Base-by-base conservation (phyloP, 345 rosid genomes). In the Clarkia xantiana region DNA sequence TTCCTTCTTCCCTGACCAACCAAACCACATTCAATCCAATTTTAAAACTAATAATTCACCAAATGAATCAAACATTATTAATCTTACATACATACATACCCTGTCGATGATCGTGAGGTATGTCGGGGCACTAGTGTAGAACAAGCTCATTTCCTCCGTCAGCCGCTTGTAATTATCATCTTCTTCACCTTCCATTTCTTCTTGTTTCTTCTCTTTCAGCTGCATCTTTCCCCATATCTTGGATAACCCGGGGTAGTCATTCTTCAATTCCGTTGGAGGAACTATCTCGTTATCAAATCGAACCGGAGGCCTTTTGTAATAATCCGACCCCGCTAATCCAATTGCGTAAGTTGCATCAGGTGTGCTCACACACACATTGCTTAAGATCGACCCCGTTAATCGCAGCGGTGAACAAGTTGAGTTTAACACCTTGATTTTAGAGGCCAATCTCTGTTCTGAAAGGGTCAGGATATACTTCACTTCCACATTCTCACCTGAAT, bases 341-440 rank as follows among this genome's bases (percentile, higher is more conserved):
- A 65, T 53, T 42, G 85, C 93, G 58, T 67, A 83, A 1, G 82
- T 78, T n/a, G 96, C 96, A 16, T 86, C 89, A 1, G 94, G 94
- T 19, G 94, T 72, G 58, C 96, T 86, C 42, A 83, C 94, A 41
- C 81, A 81, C 13, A 91, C 67, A 60, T 86, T 86, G 73, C 81
- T 76, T 45, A 75, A 36, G 39, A 83, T 45, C 44, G 79, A 73
- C 10, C 84, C 91, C n/a, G 59, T 56, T 36, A 80, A 41, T 17
- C 47, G 54, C 18, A 79, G 57, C 0, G 80, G 54, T 51, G 76
- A 71, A 20, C 68, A 44, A 11, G 67, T 64, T 12, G 42, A 23
- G 75, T 91, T 83, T 9, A 75, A 57, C 55, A 86, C 69, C 2
- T 25, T 48, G 42, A 83, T 57, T 68, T 81, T 70, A 14, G 81